Percentiles rank a stretch among this genome's conserved stretches.
Evolutionary conservation across 495 filamentous ascomycete species (phyloP).

Genomic region (Monascus purpureus): DNA sequence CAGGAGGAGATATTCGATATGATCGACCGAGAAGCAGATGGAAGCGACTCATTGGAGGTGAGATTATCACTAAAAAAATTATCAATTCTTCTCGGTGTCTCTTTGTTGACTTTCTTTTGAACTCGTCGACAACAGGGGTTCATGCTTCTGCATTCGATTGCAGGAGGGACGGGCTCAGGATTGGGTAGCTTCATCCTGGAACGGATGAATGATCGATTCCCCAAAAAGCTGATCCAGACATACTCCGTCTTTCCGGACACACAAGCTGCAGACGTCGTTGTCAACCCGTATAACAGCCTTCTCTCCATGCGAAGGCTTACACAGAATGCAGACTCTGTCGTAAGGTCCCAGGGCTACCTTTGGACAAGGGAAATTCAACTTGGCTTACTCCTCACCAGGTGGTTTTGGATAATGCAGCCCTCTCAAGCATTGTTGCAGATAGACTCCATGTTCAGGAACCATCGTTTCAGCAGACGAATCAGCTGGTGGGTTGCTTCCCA

Average conservation of each 20-base stretch:
- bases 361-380: neutral
- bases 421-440: conserved; percentile 89
- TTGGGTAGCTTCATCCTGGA: conserved; percentile 92
- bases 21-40: conserved; percentile 97
- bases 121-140: conserved; percentile 75
- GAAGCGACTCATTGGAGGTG: conserved; percentile 91
- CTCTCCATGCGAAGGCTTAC: conserved; percentile 82
- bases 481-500: conserved; percentile 43
- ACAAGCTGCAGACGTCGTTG: conserved; percentile 78
- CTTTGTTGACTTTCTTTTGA: neutral
- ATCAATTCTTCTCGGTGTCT: too few species aligned
- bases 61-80: neutral
- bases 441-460: conserved; percentile 85
- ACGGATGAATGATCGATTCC: conserved; percentile 90
- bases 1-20: conserved; percentile 98
- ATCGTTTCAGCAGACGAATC: conserved; percentile 94
- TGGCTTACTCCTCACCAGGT: conserved; percentile 31
- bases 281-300: conserved; percentile 95
- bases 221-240: conserved; percentile 97
- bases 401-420: conserved; percentile 90
- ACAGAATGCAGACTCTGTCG: conserved; percentile 92
- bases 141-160: conserved; percentile 97
- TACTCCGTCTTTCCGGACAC: conserved; percentile 97
- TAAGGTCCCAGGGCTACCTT: conserved; percentile 14
- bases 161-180: conserved; percentile 90